A percentile compares a stretch with the other conserved stretches of the same genome.
Conservation (phyloP, 2,329 filamentous ascomycete species). For the Calonectria henricotiae region DNA sequence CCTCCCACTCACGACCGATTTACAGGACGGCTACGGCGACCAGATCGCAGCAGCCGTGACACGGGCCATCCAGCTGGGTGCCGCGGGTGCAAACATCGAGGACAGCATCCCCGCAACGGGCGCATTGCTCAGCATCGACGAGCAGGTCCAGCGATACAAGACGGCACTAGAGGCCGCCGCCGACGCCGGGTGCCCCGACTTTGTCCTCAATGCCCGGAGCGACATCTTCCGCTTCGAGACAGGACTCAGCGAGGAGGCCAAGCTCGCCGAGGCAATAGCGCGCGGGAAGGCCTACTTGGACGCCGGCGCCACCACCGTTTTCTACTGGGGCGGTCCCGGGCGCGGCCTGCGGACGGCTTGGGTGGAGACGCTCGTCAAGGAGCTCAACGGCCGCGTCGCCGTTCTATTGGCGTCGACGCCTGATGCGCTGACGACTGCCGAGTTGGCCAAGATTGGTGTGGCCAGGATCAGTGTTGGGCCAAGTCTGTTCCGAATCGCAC, state of each 20-base stretch:
- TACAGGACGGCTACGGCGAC: constrained; percentile 74
- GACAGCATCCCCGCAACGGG: constrained; percentile 62
- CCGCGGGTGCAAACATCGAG: constrained; percentile 74
- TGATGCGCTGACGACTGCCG: constrained; percentile 61
- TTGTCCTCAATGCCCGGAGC: constrained; percentile 73
- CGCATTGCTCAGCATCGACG: constrained; percentile 59
- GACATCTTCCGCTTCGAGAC: constrained; percentile 65
- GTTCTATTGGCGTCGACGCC: constrained; percentile 62
- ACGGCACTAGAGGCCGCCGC: constrained; percentile 61
- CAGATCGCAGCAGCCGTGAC: constrained; percentile 64
- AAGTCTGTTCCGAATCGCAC: constrained; percentile 61
- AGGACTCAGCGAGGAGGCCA: constrained; percentile 53
- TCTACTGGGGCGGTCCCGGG: constrained; percentile 71
- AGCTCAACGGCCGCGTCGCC: constrained; percentile 67
- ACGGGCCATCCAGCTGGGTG: constrained; percentile 66
- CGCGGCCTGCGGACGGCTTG: constrained; percentile 64
- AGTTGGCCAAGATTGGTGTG: constrained; percentile 67
- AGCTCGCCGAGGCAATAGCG: constrained; percentile 66
- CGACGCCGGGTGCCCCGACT: constrained; percentile 68
- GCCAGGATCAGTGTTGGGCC: constrained; percentile 72
- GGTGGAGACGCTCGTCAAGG: constrained; percentile 64
- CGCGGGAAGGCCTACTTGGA: constrained; percentile 72
- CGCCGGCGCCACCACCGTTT: constrained; percentile 73
- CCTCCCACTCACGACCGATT: constrained; percentile 71
- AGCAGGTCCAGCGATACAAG: constrained; percentile 66